These are phyloP conservation scores for Trametes pubescens DNA, from an alignment of 1,284 basidiomycete species.

Conservation along the genomic window DNA sequence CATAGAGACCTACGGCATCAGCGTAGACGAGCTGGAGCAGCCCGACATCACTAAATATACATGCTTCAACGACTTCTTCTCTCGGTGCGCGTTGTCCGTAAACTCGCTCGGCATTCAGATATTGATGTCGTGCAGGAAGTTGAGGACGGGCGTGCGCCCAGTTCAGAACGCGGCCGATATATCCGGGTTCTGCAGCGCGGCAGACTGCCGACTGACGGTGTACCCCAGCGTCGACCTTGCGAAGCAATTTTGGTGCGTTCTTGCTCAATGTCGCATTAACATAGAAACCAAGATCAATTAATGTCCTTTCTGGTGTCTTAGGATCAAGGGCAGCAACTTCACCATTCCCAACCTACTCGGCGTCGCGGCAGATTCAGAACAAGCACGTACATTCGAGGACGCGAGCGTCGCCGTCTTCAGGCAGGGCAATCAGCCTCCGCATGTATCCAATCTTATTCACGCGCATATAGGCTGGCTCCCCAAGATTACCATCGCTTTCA, in stretches of 20 bases:
- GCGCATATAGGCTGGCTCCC: conserved; percentile 65
- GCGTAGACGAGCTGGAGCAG: conserved; percentile 69
- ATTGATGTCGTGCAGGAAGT: conserved; percentile 50
- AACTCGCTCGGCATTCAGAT: neutral
- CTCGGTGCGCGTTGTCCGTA: conserved; percentile 45
- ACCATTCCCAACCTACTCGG: conserved; percentile 68
- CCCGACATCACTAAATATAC: conserved; percentile 69
- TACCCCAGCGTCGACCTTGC: conserved; percentile 69
- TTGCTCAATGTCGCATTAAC: neutral
- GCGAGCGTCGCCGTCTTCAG: conserved; percentile 70
- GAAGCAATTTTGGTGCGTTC: conserved; percentile 65
- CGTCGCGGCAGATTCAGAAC: conserved; percentile 47
- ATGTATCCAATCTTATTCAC: neutral
- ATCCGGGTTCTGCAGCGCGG: conserved; percentile 66
- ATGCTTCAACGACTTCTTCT: conserved; percentile 89
- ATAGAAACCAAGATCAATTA: neutral
- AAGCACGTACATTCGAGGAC: conserved; percentile 53
- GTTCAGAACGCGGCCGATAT: conserved; percentile 66
- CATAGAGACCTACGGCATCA: conserved; percentile 74
- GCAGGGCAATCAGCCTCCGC: conserved; percentile 17
- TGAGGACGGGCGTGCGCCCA: conserved; percentile 72
- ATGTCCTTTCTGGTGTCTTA: conserved; percentile 32
- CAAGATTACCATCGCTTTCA: conserved; percentile 91
- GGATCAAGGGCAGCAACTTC: conserved; percentile 83
- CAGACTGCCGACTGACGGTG: conserved; percentile 80